phyloP scores from a whole-genome alignment of 192 early-diverging fungal species.

The Entomortierella chlamydospora region DNA sequence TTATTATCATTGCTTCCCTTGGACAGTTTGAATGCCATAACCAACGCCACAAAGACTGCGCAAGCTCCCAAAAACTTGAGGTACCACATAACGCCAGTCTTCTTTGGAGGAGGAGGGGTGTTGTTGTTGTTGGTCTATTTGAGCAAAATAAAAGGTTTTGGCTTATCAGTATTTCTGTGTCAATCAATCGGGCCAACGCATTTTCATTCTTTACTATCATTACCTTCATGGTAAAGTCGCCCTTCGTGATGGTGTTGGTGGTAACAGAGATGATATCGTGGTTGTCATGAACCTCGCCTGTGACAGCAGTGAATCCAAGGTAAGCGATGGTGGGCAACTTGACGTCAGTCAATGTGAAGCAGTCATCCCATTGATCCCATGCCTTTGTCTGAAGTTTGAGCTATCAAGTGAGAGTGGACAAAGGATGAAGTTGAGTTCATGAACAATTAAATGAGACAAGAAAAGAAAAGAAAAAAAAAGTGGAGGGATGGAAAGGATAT shows the following conservation, averaged over 20 bases:
- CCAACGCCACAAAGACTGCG: slow-evolving; percentile 43
- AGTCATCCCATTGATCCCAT: slow-evolving; percentile 82
- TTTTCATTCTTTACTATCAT: background rate
- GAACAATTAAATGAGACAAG: background rate
- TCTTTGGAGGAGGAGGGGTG: slow-evolving; percentile 46
- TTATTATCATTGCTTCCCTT: slow-evolving; percentile 39
- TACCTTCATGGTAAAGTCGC: background rate
- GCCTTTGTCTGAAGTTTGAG: slow-evolving; percentile 58
- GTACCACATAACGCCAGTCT: slow-evolving; percentile 52
- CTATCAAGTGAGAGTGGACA: slow-evolving; percentile 18
- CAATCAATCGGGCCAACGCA: too few relatives aligned
- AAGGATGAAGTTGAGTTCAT: background rate
- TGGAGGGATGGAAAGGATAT: too few relatives aligned
- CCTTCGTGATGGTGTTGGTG: slow-evolving; percentile 47
- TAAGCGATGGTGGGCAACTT: slow-evolving; percentile 81
- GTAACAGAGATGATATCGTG: slow-evolving; percentile 62
- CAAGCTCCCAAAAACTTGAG: slow-evolving; percentile 50
- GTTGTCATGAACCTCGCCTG: slow-evolving; percentile 90
- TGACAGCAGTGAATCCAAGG: slow-evolving; percentile 93
- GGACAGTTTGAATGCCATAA: slow-evolving; percentile 53
- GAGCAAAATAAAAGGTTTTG: background rate
- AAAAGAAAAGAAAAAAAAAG: background rate
- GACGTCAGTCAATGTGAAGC: slow-evolving; percentile 86
- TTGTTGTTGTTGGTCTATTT: slow-evolving; percentile 29
- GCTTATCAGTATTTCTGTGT: too few relatives aligned